A percentile compares a stretch with the other conserved stretches of the same genome.
phyloP scores from a whole-genome alignment of 495 filamentous ascomycete genomes.

The Bombardia bombarda region DNA sequence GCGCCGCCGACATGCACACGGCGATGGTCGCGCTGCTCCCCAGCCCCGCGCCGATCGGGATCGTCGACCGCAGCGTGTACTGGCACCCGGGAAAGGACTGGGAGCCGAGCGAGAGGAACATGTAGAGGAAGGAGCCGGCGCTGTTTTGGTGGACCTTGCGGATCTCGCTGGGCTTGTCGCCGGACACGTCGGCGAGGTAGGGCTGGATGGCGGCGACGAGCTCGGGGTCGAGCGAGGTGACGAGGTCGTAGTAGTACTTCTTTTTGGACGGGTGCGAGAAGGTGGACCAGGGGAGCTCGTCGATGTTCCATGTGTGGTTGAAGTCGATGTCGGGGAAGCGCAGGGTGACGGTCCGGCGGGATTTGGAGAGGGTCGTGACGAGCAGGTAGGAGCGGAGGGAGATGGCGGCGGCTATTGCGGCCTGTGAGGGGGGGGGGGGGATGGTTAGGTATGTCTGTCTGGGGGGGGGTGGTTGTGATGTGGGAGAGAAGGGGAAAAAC shows the following conservation, averaged over 20 bases:
- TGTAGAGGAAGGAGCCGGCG: constrained; percentile 81
- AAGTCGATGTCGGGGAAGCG: constrained; percentile 82
- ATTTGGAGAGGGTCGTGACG: constrained; percentile 83
- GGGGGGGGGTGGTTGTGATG: too few species aligned
- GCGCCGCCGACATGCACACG: constrained; percentile 79
- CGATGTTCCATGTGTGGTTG: constrained; percentile 86
- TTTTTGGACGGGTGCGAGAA: constrained; percentile 79
- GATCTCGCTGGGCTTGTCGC: constrained; percentile 48
- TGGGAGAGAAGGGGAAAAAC: too few species aligned
- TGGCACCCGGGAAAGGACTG: constrained; percentile 68
- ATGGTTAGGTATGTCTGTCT: not conserved
- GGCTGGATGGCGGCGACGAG: constrained; percentile 71
- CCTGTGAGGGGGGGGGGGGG: constrained; percentile 41
- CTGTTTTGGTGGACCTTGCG: constrained; percentile 75
- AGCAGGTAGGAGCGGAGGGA: constrained; percentile 92
- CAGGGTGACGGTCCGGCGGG: constrained; percentile 73
- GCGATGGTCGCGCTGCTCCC: constrained; percentile 89
- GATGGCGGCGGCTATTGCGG: constrained; percentile 88
- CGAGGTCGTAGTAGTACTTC: constrained; percentile 83
- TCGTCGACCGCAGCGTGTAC: constrained; percentile 88
- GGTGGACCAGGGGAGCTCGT: constrained; percentile 72
- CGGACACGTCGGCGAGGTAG: constrained; percentile 61
- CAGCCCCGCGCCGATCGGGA: constrained; percentile 86
- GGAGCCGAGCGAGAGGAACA: constrained; percentile 81
- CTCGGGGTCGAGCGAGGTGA: constrained; percentile 76